These are phyloP conservation scores for Mycena citricolor DNA, from an alignment of 1,284 basidiomycete genomes.

Conservation along the genomic window DNA sequence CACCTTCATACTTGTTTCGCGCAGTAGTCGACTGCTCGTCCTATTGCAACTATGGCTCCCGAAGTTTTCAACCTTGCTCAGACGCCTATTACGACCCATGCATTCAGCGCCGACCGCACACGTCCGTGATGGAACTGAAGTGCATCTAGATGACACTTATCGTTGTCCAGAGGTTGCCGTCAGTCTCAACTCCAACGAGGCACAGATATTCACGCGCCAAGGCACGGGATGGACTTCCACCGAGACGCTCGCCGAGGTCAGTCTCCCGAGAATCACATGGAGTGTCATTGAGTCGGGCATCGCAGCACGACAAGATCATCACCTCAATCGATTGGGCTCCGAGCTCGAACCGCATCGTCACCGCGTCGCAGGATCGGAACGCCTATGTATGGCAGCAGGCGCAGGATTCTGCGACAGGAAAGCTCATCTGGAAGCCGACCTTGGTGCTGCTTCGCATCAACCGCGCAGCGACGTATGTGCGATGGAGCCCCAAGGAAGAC, in stretches of 20 bases:
- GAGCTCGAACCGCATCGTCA: slow-evolving; percentile 94
- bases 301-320: slow-evolving; percentile 95
- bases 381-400: slow-evolving; percentile 97
- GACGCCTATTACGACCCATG: slow-evolving; percentile 85
- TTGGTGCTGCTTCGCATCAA: slow-evolving; percentile 96
- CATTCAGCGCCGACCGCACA: slow-evolving; percentile 88
- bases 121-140: slow-evolving; percentile 69
- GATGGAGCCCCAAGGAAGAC: slow-evolving; percentile 97
- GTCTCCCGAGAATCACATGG: slow-evolving; percentile 22
- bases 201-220: slow-evolving; percentile 75
- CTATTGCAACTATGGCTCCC: slow-evolving; percentile 76
- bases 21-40: slow-evolving; percentile 78
- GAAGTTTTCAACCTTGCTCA: slow-evolving; percentile 81
- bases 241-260: slow-evolving; percentile 85
- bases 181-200: slow-evolving; percentile 88
- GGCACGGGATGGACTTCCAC: slow-evolving; percentile 75
- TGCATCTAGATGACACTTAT: too few species aligned
- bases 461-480: slow-evolving; percentile 91
- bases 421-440: slow-evolving; percentile 89
- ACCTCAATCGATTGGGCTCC: slow-evolving; percentile 99
- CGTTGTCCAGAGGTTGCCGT: slow-evolving; percentile 79
- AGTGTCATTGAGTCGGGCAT: too few species aligned
- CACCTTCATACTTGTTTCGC: too few species aligned
- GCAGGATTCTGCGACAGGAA: slow-evolving; percentile 68
- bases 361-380: slow-evolving; percentile 97